Evolutionary conservation across 1,139 yeast species (phyloP).

Genomic region (Candida pseudoviswanathii): DNA sequence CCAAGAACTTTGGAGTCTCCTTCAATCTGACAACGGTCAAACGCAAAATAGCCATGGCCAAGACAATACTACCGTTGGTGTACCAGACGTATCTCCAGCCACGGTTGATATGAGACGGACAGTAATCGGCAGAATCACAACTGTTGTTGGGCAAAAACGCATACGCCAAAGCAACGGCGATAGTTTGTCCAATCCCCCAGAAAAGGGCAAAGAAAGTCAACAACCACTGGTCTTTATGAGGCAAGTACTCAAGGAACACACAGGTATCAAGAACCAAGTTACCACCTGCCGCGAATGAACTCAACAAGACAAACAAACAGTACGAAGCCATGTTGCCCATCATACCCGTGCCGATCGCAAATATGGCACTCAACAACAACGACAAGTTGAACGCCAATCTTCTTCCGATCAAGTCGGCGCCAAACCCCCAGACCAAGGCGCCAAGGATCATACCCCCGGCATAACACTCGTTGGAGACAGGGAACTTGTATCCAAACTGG

Average conservation of each 20-base stretch:
- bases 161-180: slow-evolving; percentile 58
- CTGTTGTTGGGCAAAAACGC: slow-evolving; percentile 53
- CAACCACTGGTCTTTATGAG: slow-evolving; percentile 54
- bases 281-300: slow-evolving; percentile 58
- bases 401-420: slow-evolving; percentile 63
- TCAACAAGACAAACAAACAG: slow-evolving; percentile 49
- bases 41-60: slow-evolving; percentile 49
- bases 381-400: slow-evolving; percentile 57
- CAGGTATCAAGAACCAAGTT: slow-evolving; percentile 63
- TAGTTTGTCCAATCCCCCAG: slow-evolving; percentile 67
- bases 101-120: slow-evolving; percentile 49
- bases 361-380: slow-evolving; percentile 50
- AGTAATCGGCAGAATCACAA: slow-evolving; percentile 38
- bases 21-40: slow-evolving; percentile 46
- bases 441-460: slow-evolving; percentile 56
- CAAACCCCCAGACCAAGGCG: slow-evolving; percentile 58
- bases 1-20: slow-evolving; percentile 61
- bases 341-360: slow-evolving; percentile 57
- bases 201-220: slow-evolving; percentile 58
- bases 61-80: slow-evolving; percentile 54
- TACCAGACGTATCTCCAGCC: slow-evolving; percentile 67
- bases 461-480: slow-evolving; percentile 30
- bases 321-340: slow-evolving; percentile 50
- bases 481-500: slow-evolving; percentile 40
- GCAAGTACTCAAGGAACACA: slow-evolving; percentile 60